These are phyloP conservation scores for Tetraselmis chui DNA, from an alignment of 139 green algal genomes.

Conservation along the genomic window DNA sequence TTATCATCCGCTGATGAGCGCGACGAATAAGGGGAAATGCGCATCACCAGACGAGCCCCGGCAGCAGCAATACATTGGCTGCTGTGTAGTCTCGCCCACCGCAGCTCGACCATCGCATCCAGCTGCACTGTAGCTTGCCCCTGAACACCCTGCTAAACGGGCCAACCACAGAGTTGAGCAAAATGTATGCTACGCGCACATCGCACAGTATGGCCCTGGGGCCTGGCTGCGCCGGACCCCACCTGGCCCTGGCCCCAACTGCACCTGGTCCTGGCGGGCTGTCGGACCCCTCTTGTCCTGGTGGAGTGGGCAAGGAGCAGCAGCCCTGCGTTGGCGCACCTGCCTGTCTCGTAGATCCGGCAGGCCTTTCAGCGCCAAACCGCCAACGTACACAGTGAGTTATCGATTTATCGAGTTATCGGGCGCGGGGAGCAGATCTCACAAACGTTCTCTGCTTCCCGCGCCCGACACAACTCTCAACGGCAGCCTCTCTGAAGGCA, in stretches of 20 bases:
- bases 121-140: too few species aligned
- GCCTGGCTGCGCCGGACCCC: background rate
- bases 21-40: too few species aligned
- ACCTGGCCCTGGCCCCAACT: background rate
- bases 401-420: too few species aligned
- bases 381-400: background rate
- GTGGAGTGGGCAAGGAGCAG: background rate
- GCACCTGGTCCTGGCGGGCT: background rate
- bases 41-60: too few species aligned
- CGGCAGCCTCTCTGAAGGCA: background rate
- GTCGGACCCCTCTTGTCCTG: background rate
- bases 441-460: background rate
- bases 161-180: too few species aligned
- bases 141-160: too few species aligned
- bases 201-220: background rate
- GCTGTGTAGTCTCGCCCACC: too few species aligned
- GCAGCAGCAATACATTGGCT: too few species aligned
- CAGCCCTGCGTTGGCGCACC: background rate
- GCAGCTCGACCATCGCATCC: too few species aligned
- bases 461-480: too few species aligned
- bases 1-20: too few species aligned
- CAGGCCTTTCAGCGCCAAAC: background rate
- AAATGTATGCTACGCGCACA: background rate
- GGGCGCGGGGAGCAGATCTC: background rate
- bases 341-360: background rate